Conservation (phyloP, 176 grass and related monocot species). For the Poa annua region DNA sequence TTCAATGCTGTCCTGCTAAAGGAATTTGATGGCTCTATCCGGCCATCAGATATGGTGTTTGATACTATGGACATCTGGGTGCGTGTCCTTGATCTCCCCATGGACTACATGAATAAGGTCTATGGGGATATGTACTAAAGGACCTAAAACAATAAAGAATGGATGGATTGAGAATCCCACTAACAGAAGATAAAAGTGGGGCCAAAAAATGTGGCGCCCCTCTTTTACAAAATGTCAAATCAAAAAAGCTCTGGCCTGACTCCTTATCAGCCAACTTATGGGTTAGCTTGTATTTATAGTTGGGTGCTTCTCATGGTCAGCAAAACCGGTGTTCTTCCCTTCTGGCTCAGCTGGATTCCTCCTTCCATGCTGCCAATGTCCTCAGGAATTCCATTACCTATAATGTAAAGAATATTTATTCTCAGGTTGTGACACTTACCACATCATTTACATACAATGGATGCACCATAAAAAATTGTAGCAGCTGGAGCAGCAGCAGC, state of each 20-base stretch:
- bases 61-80: too few species aligned
- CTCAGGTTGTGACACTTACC: background rate
- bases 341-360: slow-evolving; percentile 44
- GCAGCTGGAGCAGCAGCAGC: background rate
- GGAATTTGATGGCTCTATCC: too few species aligned
- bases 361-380: slow-evolving; percentile 77
- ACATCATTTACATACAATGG: background rate
- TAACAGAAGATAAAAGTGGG: slow-evolving; percentile 4
- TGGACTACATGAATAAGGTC: too few species aligned
- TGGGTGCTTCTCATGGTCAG: slow-evolving; percentile 34
- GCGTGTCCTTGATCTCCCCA: too few species aligned
- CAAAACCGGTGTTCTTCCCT: slow-evolving; percentile 27
- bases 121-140: slow-evolving; percentile 45
- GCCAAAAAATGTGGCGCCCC: slow-evolving; percentile 32
- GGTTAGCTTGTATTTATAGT: slow-evolving; percentile 66
- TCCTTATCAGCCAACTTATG: slow-evolving; percentile 59
- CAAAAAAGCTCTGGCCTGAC: slow-evolving; percentile 56
- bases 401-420: slow-evolving; percentile 20
- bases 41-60: too few species aligned
- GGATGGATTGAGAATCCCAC: slow-evolving; percentile 31
- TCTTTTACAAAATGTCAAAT: slow-evolving; percentile 53
- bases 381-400: slow-evolving; percentile 95
- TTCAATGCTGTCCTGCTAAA: too few species aligned
- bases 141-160: slow-evolving; percentile 54
- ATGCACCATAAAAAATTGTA: background rate